Conservation (phyloP, 2,329 filamentous ascomycete genomes). For the Verticillium klebahnii region DNA sequence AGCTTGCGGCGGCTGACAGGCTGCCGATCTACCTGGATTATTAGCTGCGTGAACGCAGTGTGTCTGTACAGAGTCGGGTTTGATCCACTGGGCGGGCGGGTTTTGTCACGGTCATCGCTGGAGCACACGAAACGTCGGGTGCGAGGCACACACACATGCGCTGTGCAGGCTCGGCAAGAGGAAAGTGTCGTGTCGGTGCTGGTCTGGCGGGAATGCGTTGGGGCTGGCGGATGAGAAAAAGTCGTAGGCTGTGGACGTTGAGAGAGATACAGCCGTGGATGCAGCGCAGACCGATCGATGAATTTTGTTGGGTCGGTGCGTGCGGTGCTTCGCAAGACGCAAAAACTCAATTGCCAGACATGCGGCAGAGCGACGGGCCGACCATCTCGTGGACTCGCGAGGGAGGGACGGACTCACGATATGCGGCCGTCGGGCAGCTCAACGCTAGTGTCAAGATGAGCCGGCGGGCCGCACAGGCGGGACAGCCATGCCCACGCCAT, state of each 20-base stretch:
- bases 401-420: neutral
- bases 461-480: neutral
- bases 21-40: constrained; percentile 32
- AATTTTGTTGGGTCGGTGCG: too few species aligned
- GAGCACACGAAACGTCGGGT: too few species aligned
- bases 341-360: neutral
- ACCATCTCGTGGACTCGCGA: neutral
- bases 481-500: neutral
- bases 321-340: neutral
- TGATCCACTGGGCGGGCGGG: too few species aligned
- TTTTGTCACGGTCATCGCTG: too few species aligned
- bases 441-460: neutral
- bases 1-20: constrained; percentile 23
- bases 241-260: neutral
- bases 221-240: constrained; percentile 4
- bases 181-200: constrained; percentile 35
- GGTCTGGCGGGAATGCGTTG: constrained; percentile 10
- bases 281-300: too few species aligned
- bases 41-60: constrained; percentile 30
- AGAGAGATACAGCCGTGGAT: too few species aligned
- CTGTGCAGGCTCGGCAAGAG: constrained; percentile 34
- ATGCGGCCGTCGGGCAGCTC: neutral
- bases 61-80: constrained; percentile 31
- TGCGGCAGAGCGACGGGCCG: neutral
- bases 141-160: too few species aligned